Conservation (phyloP, 2,329 filamentous ascomycete species). For the Pseudocercospora pini-densiflorae region DNA sequence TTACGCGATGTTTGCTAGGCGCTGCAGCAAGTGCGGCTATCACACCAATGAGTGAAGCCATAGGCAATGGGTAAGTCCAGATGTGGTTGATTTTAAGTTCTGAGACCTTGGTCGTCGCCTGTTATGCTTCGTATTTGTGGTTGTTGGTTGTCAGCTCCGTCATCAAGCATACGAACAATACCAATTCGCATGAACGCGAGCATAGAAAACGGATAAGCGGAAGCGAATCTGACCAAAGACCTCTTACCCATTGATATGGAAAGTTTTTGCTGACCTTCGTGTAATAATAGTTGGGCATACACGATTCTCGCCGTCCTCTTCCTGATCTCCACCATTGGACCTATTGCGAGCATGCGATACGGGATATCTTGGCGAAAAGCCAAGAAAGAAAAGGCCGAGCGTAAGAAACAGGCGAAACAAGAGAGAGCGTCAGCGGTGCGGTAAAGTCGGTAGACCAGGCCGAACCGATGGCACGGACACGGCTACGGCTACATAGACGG, state of each 20-base stretch:
- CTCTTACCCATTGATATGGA: background rate
- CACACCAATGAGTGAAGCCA: constrained; percentile 43
- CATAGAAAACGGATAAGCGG: background rate
- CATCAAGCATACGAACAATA: background rate
- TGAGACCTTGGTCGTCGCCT: background rate
- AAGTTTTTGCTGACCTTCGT: constrained; percentile 18
- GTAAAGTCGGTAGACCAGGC: background rate
- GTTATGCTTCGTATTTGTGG: background rate
- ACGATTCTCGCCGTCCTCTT: constrained; percentile 42
- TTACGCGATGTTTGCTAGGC: constrained; percentile 50
- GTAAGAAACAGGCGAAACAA: constrained; percentile 2
- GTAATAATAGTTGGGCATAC: constrained; percentile 34
- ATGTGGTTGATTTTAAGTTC: background rate
- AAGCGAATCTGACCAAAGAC: background rate
- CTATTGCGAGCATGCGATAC: constrained; percentile 31
- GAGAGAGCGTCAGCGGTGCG: background rate
- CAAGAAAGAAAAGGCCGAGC: constrained; percentile 31
- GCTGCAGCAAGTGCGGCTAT: constrained; percentile 48
- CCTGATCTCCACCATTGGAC: constrained; percentile 22
- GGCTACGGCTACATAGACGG: background rate
- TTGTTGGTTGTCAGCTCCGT: constrained; percentile 4
- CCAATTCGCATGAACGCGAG: background rate
- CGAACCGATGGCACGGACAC: background rate
- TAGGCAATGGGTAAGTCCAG: constrained; percentile 43
- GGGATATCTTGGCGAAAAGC: constrained; percentile 37